These are phyloP conservation scores for Casuarina equisetifolia DNA, from an alignment of 306 rosid species.

Conservation along the genomic window DNA sequence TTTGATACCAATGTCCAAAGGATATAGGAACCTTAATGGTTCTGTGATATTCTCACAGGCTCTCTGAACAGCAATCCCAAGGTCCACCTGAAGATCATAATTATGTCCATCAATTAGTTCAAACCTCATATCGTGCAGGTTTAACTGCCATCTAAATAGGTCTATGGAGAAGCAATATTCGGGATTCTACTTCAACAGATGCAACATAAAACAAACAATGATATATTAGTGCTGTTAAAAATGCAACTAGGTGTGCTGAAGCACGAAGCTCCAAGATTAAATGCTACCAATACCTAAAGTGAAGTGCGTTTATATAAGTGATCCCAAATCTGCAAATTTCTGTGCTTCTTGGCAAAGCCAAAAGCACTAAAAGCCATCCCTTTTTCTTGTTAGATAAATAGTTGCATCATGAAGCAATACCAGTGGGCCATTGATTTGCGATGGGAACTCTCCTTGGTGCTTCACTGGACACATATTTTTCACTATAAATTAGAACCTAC, in stretches of 20 bases:
- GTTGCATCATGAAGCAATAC: no score
- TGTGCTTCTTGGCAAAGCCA: no score
- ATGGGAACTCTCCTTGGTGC: background rate
- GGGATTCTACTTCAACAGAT: background rate
- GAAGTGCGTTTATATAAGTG: background rate
- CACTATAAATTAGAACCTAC: no score
- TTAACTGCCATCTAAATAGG: background rate
- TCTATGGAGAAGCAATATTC: background rate
- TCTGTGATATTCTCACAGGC: constrained; percentile 82
- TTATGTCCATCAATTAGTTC: constrained; percentile 21
- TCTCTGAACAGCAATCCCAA: constrained; percentile 80
- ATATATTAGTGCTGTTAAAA: background rate
- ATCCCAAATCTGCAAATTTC: no score
- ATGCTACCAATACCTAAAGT: background rate
- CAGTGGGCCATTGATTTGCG: background rate
- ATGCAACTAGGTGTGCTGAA: background rate
- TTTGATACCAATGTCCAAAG: constrained; percentile 71
- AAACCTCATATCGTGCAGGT: constrained; percentile 5
- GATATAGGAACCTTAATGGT: constrained; percentile 79
- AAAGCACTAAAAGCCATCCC: no score
- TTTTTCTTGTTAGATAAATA: no score
- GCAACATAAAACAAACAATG: background rate
- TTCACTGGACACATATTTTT: background rate
- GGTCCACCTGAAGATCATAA: constrained; percentile 71
- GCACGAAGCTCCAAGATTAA: background rate